Evolutionary conservation across 2,329 filamentous ascomycete species (phyloP).

Genomic region (Fusarium concolor): DNA sequence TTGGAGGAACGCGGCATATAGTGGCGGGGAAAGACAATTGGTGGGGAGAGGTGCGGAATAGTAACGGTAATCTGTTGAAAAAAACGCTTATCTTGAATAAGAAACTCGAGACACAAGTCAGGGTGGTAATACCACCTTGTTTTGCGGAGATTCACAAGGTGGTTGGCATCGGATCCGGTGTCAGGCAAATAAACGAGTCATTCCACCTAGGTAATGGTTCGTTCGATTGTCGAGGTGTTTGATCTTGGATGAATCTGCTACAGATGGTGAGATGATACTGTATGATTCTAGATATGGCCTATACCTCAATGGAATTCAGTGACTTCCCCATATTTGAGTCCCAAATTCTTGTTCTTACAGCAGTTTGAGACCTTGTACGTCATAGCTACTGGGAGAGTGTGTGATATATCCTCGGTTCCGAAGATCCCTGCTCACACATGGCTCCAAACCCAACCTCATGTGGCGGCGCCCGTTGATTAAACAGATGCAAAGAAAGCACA

Average conservation of each 20-base stretch:
- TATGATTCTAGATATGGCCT: not conserved
- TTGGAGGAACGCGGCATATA: slow-evolving; percentile 15
- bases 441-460: not conserved
- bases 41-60: slow-evolving; percentile 13
- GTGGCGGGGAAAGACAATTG: not conserved
- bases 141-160: not conserved
- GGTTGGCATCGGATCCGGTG: slow-evolving; percentile 34
- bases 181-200: not conserved
- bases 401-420: slow-evolving; percentile 35
- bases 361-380: not conserved
- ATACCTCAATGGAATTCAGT: fast-evolving
- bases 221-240: not conserved
- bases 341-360: not conserved
- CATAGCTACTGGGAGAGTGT: not conserved
- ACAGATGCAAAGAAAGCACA: not conserved
- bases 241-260: not conserved
- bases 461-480: slow-evolving; percentile 15
- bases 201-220: not conserved
- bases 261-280: not conserved
- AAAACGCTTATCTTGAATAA: slow-evolving; percentile 30
- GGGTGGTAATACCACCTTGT: not conserved
- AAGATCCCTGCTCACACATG: slow-evolving; percentile 15
- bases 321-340: too few species aligned
- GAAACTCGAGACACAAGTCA: slow-evolving; percentile 8
- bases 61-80: not conserved